These are phyloP conservation scores for Hypoxylon sp. DNA, from an alignment of 2,329 filamentous ascomycete species.

Conservation along the genomic window DNA sequence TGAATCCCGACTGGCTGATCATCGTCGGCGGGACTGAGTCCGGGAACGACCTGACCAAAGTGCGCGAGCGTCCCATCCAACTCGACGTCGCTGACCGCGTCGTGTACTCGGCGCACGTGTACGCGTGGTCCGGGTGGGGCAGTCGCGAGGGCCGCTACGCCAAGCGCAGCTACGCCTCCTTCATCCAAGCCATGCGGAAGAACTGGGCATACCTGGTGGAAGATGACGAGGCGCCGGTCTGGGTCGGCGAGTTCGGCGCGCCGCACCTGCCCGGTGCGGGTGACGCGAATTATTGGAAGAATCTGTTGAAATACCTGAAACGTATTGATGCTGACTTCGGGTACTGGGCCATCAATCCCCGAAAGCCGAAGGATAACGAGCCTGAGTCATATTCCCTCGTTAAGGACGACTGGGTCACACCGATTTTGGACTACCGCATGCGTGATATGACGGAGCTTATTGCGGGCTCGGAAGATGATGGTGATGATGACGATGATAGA, in stretches of 20 bases:
- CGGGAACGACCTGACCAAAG: slow-evolving; percentile 74
- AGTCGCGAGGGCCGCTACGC: slow-evolving; percentile 71
- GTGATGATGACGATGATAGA: slow-evolving; percentile 9
- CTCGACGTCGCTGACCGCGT: slow-evolving; percentile 69
- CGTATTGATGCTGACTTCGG: slow-evolving; percentile 74
- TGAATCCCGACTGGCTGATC: slow-evolving; percentile 76
- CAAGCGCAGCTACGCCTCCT: slow-evolving; percentile 73
- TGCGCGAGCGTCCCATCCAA: slow-evolving; percentile 67
- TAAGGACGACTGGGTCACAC: slow-evolving; percentile 74
- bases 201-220: slow-evolving; percentile 78
- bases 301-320: slow-evolving; percentile 72
- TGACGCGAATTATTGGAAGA: slow-evolving; percentile 75
- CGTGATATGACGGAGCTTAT: slow-evolving; percentile 72
- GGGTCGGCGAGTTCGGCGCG: slow-evolving; percentile 78
- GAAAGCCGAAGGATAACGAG: slow-evolving; percentile 71
- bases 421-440: slow-evolving; percentile 73
- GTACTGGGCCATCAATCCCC: slow-evolving; percentile 79
- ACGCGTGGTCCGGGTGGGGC: slow-evolving; percentile 79
- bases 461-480: slow-evolving; percentile 43
- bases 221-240: slow-evolving; percentile 71
- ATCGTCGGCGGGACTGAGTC: slow-evolving; percentile 78
- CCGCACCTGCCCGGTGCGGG: slow-evolving; percentile 67
- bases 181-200: slow-evolving; percentile 71
- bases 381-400: slow-evolving; percentile 74
- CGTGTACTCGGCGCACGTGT: slow-evolving; percentile 78